Evolutionary conservation across 768 basidiomycete genomes (phyloP).

Genomic region (Phallus indusiatus): DNA sequence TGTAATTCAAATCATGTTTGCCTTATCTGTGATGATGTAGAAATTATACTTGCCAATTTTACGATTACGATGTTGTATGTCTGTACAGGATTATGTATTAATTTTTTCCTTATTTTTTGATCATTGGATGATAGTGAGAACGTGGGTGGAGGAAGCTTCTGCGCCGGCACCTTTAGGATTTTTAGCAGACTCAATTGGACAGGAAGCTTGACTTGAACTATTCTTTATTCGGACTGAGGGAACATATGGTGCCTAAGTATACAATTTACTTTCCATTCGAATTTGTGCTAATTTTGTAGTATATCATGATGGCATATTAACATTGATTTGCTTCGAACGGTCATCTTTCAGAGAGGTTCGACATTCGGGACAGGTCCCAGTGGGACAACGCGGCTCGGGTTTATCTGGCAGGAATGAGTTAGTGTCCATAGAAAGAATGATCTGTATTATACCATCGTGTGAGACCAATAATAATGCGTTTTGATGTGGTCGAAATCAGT

Average conservation of each 20-base stretch:
- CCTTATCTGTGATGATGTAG: not conserved
- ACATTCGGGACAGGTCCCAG: slow-evolving; percentile 65
- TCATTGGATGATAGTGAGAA: no score
- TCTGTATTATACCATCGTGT: slow-evolving; percentile 26
- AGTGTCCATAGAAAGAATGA: slow-evolving; percentile 8
- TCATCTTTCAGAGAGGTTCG: slow-evolving; percentile 28
- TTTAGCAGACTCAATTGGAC: no score
- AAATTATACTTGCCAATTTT: not conserved
- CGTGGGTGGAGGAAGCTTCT: no score
- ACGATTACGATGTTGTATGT: not conserved
- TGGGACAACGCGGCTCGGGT: slow-evolving; percentile 69
- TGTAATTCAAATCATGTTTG: not conserved
- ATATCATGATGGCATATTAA: no score
- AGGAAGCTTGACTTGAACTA: no score
- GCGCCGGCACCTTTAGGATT: no score
- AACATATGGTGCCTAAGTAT: no score
- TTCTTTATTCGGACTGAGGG: no score
- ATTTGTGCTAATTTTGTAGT: no score
- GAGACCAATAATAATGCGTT: slow-evolving; percentile 64
- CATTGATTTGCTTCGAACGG: no score
- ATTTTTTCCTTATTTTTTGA: not conserved
- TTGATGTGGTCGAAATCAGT: slow-evolving; percentile 90
- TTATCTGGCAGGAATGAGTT: slow-evolving; percentile 40
- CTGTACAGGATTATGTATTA: no score
- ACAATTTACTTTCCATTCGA: no score